Evolutionary conservation across 352 stramenopile genomes (phyloP), one percentile per base, ranked within the genome.

Genomic region (Pythium guiyangense): DNA sequence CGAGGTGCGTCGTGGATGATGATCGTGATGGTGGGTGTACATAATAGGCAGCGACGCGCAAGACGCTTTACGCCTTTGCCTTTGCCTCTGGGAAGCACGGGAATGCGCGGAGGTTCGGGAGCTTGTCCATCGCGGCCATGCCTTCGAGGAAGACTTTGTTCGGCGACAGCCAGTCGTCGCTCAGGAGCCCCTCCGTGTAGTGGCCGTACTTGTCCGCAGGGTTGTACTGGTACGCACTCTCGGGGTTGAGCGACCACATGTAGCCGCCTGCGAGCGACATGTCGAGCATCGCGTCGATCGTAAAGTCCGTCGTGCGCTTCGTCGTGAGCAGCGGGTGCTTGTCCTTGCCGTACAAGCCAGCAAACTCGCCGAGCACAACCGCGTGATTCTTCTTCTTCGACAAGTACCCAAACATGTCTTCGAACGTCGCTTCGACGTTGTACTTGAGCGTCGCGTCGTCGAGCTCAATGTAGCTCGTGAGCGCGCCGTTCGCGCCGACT

Each of bases 191-290:
- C 52, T 91, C 78, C n/a, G n/a, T n/a, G 1, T 74, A 88, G 56
- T 59, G 57, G 26, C 78, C 80, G 54, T 68, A 79, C 18, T 59
- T 84, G 52, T 88, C 77, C 6, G 79, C 73, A 0, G 80, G 80
- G 49, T 90, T 90, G 68, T 69, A 88, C 63, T 85, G 72, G 63
- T 91, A 91, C 47, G 76, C 80, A 66, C 71, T 85, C 64, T 89
- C 80, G 0, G 80, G 80, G 49, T 91, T 91, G 3, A 91, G 63
- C 12, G 78, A 88, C 80, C 80, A 91, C 76, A 91, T 87, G 61
- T 87, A 91, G 4, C 76, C 79, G n/a, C 80, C 80, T 0, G 77
- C 78, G 35, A 84, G 83, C 0, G 66, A 62, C 2, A 70, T 56
- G 49, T 80, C 63, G 11, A 91, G 40, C 68, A 87, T 86, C 10